A percentile compares a stretch with the other conserved stretches of the same genome.
phyloP scores from a whole-genome alignment of 2,329 filamentous ascomycete species.

The Canariomyces notabilis region DNA sequence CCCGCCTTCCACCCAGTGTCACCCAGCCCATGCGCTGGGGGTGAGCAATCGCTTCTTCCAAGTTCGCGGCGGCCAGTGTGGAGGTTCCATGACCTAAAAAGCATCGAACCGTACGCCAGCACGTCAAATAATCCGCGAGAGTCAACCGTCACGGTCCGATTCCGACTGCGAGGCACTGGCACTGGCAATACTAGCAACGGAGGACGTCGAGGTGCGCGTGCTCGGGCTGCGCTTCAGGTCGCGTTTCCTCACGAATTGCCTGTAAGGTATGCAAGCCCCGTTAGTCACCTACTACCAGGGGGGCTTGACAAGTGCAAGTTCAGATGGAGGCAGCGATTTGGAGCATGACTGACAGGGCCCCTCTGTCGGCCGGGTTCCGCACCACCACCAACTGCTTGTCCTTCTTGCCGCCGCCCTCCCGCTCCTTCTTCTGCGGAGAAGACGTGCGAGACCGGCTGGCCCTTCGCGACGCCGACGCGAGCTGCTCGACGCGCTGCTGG shows the following conservation, averaged over 20 bases:
- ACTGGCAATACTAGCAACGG: too few species aligned
- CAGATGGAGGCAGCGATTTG: slow-evolving; percentile 26
- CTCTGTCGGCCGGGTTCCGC: slow-evolving; percentile 25
- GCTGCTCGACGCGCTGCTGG: slow-evolving; percentile 20
- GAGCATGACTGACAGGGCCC: slow-evolving; percentile 27
- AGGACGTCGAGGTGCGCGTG: slow-evolving; percentile 14
- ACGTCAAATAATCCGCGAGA: background rate
- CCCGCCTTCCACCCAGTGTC: background rate
- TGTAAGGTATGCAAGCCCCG: slow-evolving; percentile 6
- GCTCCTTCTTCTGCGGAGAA: slow-evolving; percentile 24
- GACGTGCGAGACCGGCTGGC: slow-evolving; percentile 23
- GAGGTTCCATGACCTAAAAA: background rate
- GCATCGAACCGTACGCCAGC: background rate
- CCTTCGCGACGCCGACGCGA: slow-evolving; percentile 16
- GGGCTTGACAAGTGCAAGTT: slow-evolving; percentile 13
- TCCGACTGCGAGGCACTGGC: background rate
- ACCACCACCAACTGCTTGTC: slow-evolving; percentile 26
- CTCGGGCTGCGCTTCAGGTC: slow-evolving; percentile 2
- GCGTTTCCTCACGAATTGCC: slow-evolving; percentile 9
- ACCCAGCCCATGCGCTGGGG: background rate
- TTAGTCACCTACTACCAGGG: slow-evolving; percentile 3
- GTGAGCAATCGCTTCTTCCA: background rate
- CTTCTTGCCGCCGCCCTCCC: slow-evolving; percentile 21
- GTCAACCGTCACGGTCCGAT: background rate
- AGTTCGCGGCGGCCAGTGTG: background rate